phyloP scores from a whole-genome alignment of 1,284 basidiomycete species.

The Puccinia sorghi region DNA sequence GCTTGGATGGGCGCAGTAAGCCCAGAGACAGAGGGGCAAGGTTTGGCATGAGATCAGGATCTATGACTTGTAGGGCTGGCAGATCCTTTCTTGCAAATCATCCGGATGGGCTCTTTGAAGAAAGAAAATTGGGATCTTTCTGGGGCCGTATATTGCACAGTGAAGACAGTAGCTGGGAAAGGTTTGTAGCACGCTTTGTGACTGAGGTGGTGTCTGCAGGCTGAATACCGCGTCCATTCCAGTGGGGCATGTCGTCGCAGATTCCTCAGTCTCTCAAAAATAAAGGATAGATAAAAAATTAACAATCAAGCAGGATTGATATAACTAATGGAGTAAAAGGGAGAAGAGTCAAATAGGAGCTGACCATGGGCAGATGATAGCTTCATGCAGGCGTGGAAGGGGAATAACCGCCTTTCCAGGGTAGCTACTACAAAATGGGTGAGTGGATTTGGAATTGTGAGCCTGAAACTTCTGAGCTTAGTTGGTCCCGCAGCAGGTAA shows the following conservation, averaged over 20 bases:
- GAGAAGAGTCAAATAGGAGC: not conserved
- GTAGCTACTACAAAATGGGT: not conserved
- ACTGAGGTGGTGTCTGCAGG: not conserved
- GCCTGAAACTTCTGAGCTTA: not conserved
- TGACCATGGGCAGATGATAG: not conserved
- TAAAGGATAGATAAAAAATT: no score
- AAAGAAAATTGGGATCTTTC: conserved; percentile 10
- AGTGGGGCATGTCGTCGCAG: not conserved
- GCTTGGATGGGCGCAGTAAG: not conserved
- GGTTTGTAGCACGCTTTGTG: not conserved
- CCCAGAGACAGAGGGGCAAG: not conserved
- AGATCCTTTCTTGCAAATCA: conserved; percentile 23
- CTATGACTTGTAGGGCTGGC: not conserved
- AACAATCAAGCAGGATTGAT: no score
- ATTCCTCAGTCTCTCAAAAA: not conserved
- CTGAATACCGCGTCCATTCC: not conserved
- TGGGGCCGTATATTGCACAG: not conserved
- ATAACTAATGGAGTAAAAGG: no score
- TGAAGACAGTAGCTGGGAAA: not conserved
- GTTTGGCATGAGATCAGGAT: not conserved
- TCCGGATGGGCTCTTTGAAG: conserved; percentile 23
- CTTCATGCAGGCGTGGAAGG: not conserved
- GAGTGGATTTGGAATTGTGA: not conserved
- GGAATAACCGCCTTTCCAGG: not conserved
- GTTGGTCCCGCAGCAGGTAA: no score